phyloP scores from a whole-genome alignment of 139 green algal genomes.

The Edaphochlamys debaryana region DNA sequence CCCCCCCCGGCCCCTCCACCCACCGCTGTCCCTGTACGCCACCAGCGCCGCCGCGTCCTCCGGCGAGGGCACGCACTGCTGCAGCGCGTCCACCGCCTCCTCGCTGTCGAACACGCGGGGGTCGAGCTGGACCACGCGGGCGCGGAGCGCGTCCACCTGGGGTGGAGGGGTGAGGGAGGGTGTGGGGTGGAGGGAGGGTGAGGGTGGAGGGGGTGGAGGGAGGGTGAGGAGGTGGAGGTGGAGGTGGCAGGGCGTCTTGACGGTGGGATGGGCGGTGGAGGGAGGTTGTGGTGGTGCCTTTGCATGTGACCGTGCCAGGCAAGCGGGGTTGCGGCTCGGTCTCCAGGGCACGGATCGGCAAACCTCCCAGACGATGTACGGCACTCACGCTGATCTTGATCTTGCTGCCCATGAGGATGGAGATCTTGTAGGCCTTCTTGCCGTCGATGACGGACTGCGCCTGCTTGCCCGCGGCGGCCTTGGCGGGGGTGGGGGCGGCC shows the following conservation, averaged over 20 bases:
- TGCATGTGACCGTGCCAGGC: too few relatives aligned
- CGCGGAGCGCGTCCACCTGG: constrained; percentile 41
- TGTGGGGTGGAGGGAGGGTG: background rate
- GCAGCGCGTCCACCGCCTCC: constrained; percentile 43
- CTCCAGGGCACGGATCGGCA: too few relatives aligned
- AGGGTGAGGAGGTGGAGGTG: background rate
- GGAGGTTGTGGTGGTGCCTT: too few relatives aligned
- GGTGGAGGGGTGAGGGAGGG: background rate
- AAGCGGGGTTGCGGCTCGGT: too few relatives aligned
- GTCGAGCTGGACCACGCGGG: constrained; percentile 53
- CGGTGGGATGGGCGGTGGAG: too few relatives aligned
- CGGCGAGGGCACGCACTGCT: constrained; percentile 49
- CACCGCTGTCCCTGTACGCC: constrained; percentile 20
- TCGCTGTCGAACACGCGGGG: constrained; percentile 33
- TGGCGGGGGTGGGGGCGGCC: constrained; percentile 15
- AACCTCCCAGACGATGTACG: too few relatives aligned
- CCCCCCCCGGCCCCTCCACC: background rate
- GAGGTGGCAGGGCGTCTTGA: too few relatives aligned
- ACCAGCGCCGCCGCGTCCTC: constrained; percentile 49
- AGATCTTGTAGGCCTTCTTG: constrained; percentile 61
- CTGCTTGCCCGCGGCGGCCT: constrained; percentile 27
- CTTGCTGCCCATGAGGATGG: constrained; percentile 55
- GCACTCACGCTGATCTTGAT: constrained; percentile 48
- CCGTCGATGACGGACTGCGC: constrained; percentile 48
- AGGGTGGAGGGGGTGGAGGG: background rate